Evolutionary conservation across 2,329 filamentous ascomycete species (phyloP).

Genomic region (Cladosporium velox): DNA sequence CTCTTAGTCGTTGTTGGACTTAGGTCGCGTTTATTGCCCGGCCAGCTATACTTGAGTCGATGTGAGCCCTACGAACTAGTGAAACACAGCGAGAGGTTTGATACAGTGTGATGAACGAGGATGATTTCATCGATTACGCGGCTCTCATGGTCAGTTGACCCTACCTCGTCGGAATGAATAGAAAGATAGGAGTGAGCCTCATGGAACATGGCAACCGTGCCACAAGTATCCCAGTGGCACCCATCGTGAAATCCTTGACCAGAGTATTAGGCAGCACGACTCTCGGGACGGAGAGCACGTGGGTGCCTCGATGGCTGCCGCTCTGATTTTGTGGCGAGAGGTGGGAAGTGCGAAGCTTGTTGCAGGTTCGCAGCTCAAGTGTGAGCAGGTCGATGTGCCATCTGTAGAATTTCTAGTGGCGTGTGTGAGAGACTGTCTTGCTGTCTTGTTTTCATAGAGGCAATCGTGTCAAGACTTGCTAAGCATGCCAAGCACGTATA

Average conservation of each 20-base stretch:
- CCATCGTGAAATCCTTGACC: neutral
- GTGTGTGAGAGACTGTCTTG: neutral
- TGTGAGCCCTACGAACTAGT: neutral
- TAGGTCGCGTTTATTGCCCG: neutral
- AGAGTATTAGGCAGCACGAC: neutral
- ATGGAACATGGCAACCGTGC: neutral
- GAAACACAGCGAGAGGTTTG: neutral
- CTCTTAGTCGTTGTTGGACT: neutral
- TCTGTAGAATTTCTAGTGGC: neutral
- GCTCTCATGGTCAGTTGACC: neutral
- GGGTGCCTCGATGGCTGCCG: neutral
- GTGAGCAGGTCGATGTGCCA: neutral
- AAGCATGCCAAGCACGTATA: neutral
- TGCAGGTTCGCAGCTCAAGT: neutral
- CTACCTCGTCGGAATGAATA: neutral
- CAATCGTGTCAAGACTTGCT: neutral
- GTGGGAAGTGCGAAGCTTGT: neutral
- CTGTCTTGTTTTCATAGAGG: neutral
- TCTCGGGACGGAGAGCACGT: neutral
- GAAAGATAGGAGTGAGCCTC: too few species aligned
- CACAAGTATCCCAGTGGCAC: neutral
- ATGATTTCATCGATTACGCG: neutral
- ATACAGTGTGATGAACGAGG: neutral
- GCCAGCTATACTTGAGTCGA: neutral
- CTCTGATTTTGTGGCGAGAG: neutral